phyloP scores from a whole-genome alignment of 495 filamentous ascomycete genomes.

The Lasiosphaeria hispida region DNA sequence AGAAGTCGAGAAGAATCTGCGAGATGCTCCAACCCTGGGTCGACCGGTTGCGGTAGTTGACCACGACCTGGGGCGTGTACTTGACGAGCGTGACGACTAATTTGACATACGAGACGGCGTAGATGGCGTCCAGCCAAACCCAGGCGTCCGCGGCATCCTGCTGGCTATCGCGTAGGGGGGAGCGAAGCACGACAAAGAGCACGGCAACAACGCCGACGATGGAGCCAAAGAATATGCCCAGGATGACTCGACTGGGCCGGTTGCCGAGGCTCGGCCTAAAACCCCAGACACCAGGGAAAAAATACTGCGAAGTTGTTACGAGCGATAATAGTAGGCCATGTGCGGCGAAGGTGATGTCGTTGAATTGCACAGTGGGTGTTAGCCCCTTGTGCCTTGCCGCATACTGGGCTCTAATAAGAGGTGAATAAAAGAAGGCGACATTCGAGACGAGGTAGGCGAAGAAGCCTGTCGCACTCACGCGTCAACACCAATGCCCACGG shows the following conservation, averaged over 20 bases:
- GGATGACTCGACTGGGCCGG: constrained; percentile 61
- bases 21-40: constrained; percentile 85
- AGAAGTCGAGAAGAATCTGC: constrained; percentile 81
- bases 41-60: constrained; percentile 78
- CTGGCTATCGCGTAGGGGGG: constrained; percentile 48
- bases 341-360: constrained; percentile 81
- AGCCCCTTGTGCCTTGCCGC: constrained; percentile 70
- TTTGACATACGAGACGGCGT: constrained; percentile 81
- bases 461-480: constrained; percentile 56
- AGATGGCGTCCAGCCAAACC: constrained; percentile 58
- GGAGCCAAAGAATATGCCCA: constrained; percentile 65
- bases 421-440: constrained; percentile 69
- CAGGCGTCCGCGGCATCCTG: constrained; percentile 25
- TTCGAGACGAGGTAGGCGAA: constrained; percentile 74
- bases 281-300: constrained; percentile 69
- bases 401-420: constrained; percentile 76
- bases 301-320: constrained; percentile 69
- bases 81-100: constrained; percentile 85
- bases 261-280: constrained; percentile 57
- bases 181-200: constrained; percentile 54
- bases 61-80: constrained; percentile 81
- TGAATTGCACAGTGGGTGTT: constrained; percentile 80
- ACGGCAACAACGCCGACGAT: constrained; percentile 56
- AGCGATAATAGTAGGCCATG: constrained; percentile 71
- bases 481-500: neutral